Conservation (phyloP, 257 asterid genomes). For the Gentiana macrophylla region DNA sequence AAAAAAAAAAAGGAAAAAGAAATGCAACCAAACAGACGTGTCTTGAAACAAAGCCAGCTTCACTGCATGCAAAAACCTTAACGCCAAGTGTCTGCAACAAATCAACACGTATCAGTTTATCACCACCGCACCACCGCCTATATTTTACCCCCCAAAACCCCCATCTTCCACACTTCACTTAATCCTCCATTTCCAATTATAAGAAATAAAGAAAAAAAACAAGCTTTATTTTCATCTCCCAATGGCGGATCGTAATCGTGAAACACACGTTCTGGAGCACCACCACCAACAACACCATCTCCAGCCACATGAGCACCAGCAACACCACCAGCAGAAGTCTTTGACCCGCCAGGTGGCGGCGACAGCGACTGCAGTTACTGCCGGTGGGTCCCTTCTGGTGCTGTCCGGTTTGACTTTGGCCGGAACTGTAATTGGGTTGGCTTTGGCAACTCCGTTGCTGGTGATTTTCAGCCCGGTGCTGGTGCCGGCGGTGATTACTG, state of each 20-base stretch:
- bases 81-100: slow-evolving; percentile 26
- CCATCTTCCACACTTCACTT: not conserved
- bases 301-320: slow-evolving; percentile 8
- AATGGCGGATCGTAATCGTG: slow-evolving; percentile 13
- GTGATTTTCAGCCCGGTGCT: slow-evolving; percentile 82
- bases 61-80: slow-evolving; percentile 43
- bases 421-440: slow-evolving; percentile 54
- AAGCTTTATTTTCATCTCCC: not conserved
- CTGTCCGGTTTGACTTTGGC: slow-evolving; percentile 55
- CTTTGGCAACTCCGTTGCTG: slow-evolving; percentile 62
- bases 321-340: slow-evolving; percentile 20
- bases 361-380: slow-evolving; percentile 57
- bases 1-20: not conserved
- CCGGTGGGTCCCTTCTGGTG: slow-evolving; percentile 61
- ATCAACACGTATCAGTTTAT: slow-evolving; percentile 21
- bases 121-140: not conserved
- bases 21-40: slow-evolving; percentile 29
- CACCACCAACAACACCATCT: not conserved
- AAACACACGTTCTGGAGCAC: too few relatives aligned
- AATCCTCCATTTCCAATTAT: not conserved
- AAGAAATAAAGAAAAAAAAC: not conserved
- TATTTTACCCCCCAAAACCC: not conserved
- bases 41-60: slow-evolving; percentile 15
- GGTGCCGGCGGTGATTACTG: slow-evolving; percentile 48
- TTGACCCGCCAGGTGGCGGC: slow-evolving; percentile 43